Evolutionary conservation across 805 yeast genomes (phyloP).

Genomic region (Ogataea pilisensis): DNA sequence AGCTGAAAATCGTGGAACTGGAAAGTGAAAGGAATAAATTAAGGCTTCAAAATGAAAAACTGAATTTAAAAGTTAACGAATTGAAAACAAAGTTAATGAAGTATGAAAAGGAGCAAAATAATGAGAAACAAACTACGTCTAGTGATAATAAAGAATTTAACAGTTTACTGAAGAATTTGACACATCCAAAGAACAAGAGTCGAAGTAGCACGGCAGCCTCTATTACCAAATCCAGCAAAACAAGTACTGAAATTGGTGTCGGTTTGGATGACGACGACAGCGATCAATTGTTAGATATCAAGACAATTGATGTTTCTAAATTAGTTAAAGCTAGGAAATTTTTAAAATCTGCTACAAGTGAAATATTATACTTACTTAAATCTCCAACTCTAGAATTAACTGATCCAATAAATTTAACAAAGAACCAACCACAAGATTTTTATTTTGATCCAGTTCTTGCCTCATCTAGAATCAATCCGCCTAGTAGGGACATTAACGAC

Average conservation of each 20-base stretch:
- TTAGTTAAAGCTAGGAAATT: slow-evolving; percentile 32
- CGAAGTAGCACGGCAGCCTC: slow-evolving; percentile 6
- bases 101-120: background rate
- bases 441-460: slow-evolving; percentile 5
- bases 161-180: slow-evolving; percentile 7
- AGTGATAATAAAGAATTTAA: slow-evolving; percentile 1
- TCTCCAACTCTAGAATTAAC: slow-evolving; percentile 31
- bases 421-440: slow-evolving; percentile 12
- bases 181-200: slow-evolving; percentile 10
- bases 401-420: slow-evolving; percentile 23
- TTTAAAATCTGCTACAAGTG: slow-evolving; percentile 33
- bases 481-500: slow-evolving; percentile 3
- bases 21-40: slow-evolving; percentile 50
- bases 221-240: background rate
- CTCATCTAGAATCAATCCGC: slow-evolving; percentile 1
- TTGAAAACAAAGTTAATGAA: slow-evolving; percentile 31
- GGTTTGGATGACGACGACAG: slow-evolving; percentile 4
- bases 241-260: background rate
- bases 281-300: slow-evolving; percentile 14
- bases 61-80: slow-evolving; percentile 35
- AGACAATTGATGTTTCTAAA: slow-evolving; percentile 25
- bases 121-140: background rate
- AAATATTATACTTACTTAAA: slow-evolving; percentile 32
- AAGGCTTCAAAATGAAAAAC: slow-evolving; percentile 38
- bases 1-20: slow-evolving; percentile 45